These are phyloP conservation scores for Mycena polygramma DNA, from an alignment of 768 basidiomycete species.

Conservation along the genomic window DNA sequence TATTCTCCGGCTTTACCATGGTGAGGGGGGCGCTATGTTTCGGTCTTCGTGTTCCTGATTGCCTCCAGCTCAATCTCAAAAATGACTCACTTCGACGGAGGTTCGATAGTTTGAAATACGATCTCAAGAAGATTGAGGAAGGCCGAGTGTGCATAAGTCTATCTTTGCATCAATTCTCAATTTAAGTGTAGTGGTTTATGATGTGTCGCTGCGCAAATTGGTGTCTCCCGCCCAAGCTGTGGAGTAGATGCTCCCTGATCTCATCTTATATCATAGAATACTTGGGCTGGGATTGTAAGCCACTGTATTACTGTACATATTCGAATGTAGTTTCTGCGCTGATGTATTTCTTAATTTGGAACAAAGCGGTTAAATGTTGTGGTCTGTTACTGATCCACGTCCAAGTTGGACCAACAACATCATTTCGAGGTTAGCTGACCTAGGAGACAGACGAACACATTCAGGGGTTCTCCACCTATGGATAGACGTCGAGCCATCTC, in stretches of 20 bases:
- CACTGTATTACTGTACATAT: too few relatives aligned
- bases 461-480: conserved; percentile 54
- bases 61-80: conserved; percentile 79
- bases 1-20: conserved; percentile 90
- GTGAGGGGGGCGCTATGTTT: conserved; percentile 49
- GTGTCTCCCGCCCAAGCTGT: conserved; percentile 43
- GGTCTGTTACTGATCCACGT: background rate
- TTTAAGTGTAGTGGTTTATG: conserved; percentile 77
- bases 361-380: background rate
- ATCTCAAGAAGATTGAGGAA: conserved; percentile 92
- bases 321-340: too few relatives aligned
- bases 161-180: conserved; percentile 21
- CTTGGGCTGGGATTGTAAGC: too few relatives aligned
- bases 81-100: conserved; percentile 81
- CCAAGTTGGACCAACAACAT: background rate
- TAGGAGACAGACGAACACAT: background rate
- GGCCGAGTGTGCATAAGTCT: conserved; percentile 55
- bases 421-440: background rate
- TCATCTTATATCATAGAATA: too few relatives aligned
- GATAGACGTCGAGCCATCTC: conserved; percentile 74
- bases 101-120: conserved; percentile 88
- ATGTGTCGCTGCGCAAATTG: conserved; percentile 83
- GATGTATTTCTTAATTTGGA: too few relatives aligned
- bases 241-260: conserved; percentile 4
- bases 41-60: conserved; percentile 5